Base-by-base conservation (phyloP, 2,329 filamentous ascomycete genomes). In the Hysterium pulicare region DNA sequence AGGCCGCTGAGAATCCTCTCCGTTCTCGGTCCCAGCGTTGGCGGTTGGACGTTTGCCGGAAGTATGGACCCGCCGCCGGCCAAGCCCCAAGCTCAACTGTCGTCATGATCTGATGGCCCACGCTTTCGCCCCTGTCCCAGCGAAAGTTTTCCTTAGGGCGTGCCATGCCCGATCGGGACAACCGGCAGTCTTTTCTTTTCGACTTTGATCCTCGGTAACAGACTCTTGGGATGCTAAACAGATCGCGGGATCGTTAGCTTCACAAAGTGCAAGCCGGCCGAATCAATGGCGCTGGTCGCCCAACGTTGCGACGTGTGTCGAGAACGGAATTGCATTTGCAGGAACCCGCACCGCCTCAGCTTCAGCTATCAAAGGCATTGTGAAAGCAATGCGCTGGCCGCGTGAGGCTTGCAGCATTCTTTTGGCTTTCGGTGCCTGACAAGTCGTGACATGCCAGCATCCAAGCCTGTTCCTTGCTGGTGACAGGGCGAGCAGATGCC, bases 31-130 rank as follows among this genome's bases (percentile, higher is more conserved):
- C 7, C 24, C 24, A 28, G 24, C 7, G 13, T 28, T 28, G 24
- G 7, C 13, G 8, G 24, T 13, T 28, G 24, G 24, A 28, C 24
- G 34, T 6, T 37, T 37, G 34, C 11, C 21, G 33, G 33, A n/a
- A 9, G 9, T 19, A 9, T 36, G 33, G 15, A 20, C 15, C 8
- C 24, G 8, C 24, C 7, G 24, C 24, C 19, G 15, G 33, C 17
- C 16, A 8, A 13, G 17, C 34, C 3, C 13, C n/a, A n/a, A n/a
- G n/a, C n/a, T n/a, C n/a, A n/a, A n/a, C 41, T 58, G 46, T 59
- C 61, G 61, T 64, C 59, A 64, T 64, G 56, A 61, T 62, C 46
- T 50, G 51, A 57, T 33, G 48, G 44, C 35, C 46, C 28, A 28
- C 34, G 5, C 17, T 22, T 22, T 7, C 15, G 49, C 46, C 47